These are phyloP conservation scores for Meira miltonrushii DNA, from an alignment of 1,284 basidiomycete genomes.

Conservation along the genomic window DNA sequence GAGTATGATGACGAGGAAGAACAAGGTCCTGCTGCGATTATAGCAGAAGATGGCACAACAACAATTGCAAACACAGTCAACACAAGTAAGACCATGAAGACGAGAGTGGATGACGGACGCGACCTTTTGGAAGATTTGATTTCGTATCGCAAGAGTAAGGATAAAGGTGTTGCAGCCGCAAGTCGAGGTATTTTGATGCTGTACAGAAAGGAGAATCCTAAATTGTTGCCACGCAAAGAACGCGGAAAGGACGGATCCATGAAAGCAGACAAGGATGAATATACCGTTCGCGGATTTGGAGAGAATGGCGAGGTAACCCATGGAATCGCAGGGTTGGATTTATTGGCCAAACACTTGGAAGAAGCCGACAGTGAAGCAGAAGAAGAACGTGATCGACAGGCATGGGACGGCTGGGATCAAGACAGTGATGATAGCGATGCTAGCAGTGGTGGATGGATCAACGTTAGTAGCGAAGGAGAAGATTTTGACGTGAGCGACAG, in stretches of 20 bases:
- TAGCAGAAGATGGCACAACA: not conserved
- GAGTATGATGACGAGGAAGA: constrained; percentile 7
- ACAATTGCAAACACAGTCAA: not conserved
- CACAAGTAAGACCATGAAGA: constrained; percentile 1
- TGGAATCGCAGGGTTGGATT: constrained; percentile 73
- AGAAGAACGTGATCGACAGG: constrained; percentile 74
- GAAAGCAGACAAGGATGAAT: constrained; percentile 34
- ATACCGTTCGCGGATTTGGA: constrained; percentile 64
- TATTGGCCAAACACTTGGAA: constrained; percentile 46
- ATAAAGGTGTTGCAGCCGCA: constrained; percentile 86
- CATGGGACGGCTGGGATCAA: constrained; percentile 75
- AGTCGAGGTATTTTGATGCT: constrained; percentile 80
- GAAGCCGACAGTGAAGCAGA: constrained; percentile 57
- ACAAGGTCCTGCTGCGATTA: not conserved
- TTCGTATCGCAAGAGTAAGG: constrained; percentile 88
- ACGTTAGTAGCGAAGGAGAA: constrained; percentile 70
- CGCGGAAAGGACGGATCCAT: constrained; percentile 55
- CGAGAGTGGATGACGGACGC: constrained; percentile 68
- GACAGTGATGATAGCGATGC: constrained; percentile 64
- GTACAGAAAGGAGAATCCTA: constrained; percentile 95
- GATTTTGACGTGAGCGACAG: constrained; percentile 65
- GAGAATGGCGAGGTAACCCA: constrained; percentile 64
- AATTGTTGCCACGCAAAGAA: constrained; percentile 81
- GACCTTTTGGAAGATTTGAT: constrained; percentile 86
- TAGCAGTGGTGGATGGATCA: constrained; percentile 64